A percentile compares a stretch with the other conserved stretches of the same genome.
Evolutionary conservation across 441 rosid species (phyloP).

Genomic region (Syzygium syzygioides): DNA sequence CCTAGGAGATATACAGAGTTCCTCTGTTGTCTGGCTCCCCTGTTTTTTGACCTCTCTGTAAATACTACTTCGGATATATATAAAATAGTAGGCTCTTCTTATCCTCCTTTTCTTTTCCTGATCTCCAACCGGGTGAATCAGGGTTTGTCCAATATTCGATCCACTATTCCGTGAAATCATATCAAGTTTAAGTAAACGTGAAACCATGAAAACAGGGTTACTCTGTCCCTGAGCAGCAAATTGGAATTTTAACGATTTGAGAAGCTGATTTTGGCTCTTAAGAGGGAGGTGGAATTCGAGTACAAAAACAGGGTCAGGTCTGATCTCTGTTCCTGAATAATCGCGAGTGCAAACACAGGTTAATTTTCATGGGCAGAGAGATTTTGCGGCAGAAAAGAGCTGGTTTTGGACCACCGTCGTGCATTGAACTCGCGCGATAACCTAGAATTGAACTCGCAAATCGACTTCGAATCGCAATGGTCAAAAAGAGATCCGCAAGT

Average conservation of each 20-base stretch:
- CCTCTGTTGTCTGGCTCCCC: not conserved
- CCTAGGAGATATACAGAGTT: not conserved
- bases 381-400: not conserved
- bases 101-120: not conserved
- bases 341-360: not conserved
- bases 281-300: not conserved
- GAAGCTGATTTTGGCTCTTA: not conserved
- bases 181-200: not conserved
- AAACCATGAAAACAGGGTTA: not conserved
- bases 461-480: not conserved
- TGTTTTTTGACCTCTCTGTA: not conserved
- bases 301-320: not conserved
- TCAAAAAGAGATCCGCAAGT: not conserved
- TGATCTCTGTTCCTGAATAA: not conserved
- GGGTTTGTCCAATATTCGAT: not conserved
- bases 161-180: not conserved
- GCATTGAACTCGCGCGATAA: not conserved
- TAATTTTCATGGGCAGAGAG: not conserved
- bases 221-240: not conserved
- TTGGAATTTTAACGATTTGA: not conserved
- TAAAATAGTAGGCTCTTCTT: not conserved
- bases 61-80: not conserved
- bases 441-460: not conserved
- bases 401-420: not conserved
- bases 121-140: not conserved